Conservation (phyloP, 2,329 filamentous ascomycete species). For the Aspergillus aculeatinus region DNA sequence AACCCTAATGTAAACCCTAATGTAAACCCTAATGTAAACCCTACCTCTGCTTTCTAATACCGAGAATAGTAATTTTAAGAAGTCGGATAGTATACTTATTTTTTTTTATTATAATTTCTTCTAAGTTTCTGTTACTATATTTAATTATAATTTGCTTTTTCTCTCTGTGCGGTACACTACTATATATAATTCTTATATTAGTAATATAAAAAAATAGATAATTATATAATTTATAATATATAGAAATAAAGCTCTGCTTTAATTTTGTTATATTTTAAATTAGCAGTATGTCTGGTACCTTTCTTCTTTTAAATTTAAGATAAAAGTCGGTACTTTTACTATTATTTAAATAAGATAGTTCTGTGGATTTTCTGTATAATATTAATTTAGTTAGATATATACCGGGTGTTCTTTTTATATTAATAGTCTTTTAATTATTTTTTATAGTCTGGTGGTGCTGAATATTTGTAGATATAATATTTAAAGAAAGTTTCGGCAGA, state of each 20-base stretch:
- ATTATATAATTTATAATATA: neutral
- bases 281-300: neutral
- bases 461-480: too few relatives aligned
- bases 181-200: neutral
- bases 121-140: neutral
- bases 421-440: too few relatives aligned
- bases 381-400: too few relatives aligned
- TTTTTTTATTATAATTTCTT: neutral
- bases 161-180: fast-evolving
- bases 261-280: too few relatives aligned
- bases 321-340: neutral
- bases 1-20: too few relatives aligned
- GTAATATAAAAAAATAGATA: too few relatives aligned
- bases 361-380: too few relatives aligned
- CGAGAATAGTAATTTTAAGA: neutral
- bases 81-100: neutral
- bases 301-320: neutral
- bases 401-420: too few relatives aligned
- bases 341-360: neutral
- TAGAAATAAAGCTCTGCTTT: neutral
- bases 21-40: too few relatives aligned
- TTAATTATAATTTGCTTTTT: neutral
- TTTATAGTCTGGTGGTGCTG: too few relatives aligned
- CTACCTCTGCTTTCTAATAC: neutral
- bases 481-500: too few relatives aligned